Evolutionary conservation across 108 stramenopile genomes (phyloP).

Genomic region (Nannochloropsis oceanica): DNA sequence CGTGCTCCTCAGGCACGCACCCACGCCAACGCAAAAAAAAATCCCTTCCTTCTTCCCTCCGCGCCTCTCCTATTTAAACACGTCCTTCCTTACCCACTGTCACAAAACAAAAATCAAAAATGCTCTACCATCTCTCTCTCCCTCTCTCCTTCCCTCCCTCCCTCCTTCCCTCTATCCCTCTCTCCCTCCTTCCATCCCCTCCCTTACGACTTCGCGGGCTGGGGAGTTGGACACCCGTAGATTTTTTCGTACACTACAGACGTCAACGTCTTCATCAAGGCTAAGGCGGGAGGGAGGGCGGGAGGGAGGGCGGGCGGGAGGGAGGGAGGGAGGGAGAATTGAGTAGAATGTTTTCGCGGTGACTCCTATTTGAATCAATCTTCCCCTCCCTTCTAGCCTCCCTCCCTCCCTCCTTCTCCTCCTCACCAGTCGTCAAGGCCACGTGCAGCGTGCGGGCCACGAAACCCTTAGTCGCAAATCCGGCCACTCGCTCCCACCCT

Average conservation of each 20-base stretch:
- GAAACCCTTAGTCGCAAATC: slow-evolving; percentile 13
- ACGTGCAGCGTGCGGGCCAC: slow-evolving; percentile 6
- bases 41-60: too few relatives aligned
- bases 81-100: too few relatives aligned
- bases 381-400: too few relatives aligned
- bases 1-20: too few relatives aligned
- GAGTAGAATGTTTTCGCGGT: too few relatives aligned
- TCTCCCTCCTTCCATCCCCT: too few relatives aligned
- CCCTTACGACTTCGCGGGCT: not conserved
- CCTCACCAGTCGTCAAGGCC: slow-evolving; percentile 5
- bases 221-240: not conserved
- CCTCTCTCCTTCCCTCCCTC: not conserved
- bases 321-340: not conserved
- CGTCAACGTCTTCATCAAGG: not conserved
- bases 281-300: not conserved
- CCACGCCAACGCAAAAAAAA: too few relatives aligned
- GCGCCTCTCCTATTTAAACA: too few relatives aligned
- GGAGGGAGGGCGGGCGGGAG: not conserved
- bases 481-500: not conserved
- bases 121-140: not conserved
- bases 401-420: not conserved
- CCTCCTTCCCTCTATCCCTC: not conserved
- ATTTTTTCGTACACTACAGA: not conserved
- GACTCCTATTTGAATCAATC: too few relatives aligned
- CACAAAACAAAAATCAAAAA: too few relatives aligned